Evolutionary conservation across 2,329 filamentous ascomycete genomes (phyloP), one percentile per base, ranked within the genome.

Genomic region (Arthroderma sp.): DNA sequence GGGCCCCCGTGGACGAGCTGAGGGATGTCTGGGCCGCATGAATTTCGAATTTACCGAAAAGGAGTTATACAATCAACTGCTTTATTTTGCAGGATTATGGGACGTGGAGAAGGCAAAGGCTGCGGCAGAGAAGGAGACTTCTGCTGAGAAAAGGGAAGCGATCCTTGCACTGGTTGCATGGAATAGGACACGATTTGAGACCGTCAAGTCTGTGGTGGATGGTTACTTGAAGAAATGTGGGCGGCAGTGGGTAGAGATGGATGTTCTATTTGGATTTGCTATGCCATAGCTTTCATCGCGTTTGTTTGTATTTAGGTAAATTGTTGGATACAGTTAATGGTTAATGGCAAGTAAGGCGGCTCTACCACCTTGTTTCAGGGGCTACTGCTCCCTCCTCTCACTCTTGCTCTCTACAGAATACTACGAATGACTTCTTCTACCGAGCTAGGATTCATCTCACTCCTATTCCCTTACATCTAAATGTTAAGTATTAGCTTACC

Each of bases 201-300:
- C 87, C 0, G 75, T 91, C 63, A 87, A 84, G 76, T 79, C 79
- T 5, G 83, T 90, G 13, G 88, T 95, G 4, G 88, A 91, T 62
- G 82, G 76, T 66, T 94, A 95, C 73, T 73, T 95, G 64, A 88
- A 89, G 66, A 93, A 91, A 75, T 95, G 90, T 71, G 91, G 91
- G 25, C 78, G 88, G 64, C 87, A 90, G 71, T 95, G 89, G 88
- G 91, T 96, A 55, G 86, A 88, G 63, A 96, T 95, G 91, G 89
- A 93, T 71, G 84, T 78, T 63, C 73, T 96, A 62, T 96, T 95
- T 77, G 80, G 81, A 61, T 79, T 81, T 73, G 77, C 76, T 59
- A 66, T 74, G 59, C 71, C 63, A 53, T 56, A 21, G 9, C 2
- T 4, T 19, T 5, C 17, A 43, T 19, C 15, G 4, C n/a, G 15